Percentiles rank a stretch among this genome's conserved stretches.
Evolutionary conservation across 805 yeast species (phyloP).

Genomic region (Spathaspora sp.): DNA sequence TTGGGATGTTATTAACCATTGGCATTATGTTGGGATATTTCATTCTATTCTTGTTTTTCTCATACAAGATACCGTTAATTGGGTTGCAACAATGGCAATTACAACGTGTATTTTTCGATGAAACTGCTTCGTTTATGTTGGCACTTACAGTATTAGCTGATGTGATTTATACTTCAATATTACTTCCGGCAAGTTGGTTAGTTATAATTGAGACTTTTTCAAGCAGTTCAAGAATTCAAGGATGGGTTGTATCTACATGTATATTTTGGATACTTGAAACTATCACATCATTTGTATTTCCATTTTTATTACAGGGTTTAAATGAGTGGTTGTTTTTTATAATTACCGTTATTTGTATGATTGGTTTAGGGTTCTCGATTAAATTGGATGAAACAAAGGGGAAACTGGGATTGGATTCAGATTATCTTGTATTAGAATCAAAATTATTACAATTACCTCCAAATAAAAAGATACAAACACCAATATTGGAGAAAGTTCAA

Average conservation of each 20-base stretch:
- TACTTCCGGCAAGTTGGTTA: conserved; percentile 47
- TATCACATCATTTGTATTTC: conserved; percentile 35
- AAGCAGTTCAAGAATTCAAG: conserved; percentile 41
- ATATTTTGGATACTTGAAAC: conserved; percentile 43
- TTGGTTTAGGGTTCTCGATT: conserved; percentile 25
- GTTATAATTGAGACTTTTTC: conserved; percentile 51
- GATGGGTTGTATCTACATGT: conserved; percentile 43
- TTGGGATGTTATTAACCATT: conserved; percentile 32
- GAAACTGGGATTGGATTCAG: not conserved
- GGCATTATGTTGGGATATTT: conserved; percentile 2
- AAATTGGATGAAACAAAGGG: conserved; percentile 45
- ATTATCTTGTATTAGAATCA: not conserved
- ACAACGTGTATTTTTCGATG: conserved; percentile 9
- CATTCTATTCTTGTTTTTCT: conserved; percentile 4
- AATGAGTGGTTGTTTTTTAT: conserved; percentile 40
- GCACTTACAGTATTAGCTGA: conserved; percentile 44
- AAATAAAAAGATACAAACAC: not conserved
- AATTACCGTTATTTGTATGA: conserved; percentile 30
- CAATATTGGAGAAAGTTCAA: not conserved
- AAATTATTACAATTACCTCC: not conserved
- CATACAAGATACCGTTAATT: not conserved
- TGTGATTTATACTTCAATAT: conserved; percentile 43
- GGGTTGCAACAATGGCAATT: conserved; percentile 8
- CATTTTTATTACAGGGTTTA: conserved; percentile 30
- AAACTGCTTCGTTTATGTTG: conserved; percentile 40